Percentiles rank a stretch among this genome's conserved stretches.
phyloP scores from a whole-genome alignment of 169 alveolate genomes.

The Cytauxzoon felis region DNA sequence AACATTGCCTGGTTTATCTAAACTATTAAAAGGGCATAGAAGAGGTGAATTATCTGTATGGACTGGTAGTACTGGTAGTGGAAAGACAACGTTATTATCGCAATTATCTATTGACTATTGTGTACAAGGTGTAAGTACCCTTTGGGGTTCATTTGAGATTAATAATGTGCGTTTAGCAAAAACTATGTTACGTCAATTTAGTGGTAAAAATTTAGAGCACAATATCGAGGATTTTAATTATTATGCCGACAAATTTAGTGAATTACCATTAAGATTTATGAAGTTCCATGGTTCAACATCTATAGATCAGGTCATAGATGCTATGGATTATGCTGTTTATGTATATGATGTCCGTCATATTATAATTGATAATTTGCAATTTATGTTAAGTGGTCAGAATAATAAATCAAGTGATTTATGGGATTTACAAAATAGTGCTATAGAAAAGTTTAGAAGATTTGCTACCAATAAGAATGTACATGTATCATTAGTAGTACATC shows the following conservation, averaged over 20 bases:
- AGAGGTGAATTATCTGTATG: slow-evolving; percentile 90
- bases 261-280: slow-evolving; percentile 84
- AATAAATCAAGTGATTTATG: slow-evolving; percentile 74
- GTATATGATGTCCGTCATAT: slow-evolving; percentile 89
- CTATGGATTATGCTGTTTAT: slow-evolving; percentile 91
- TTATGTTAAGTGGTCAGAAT: slow-evolving; percentile 86
- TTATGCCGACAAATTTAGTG: slow-evolving; percentile 82
- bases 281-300: slow-evolving; percentile 90
- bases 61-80: slow-evolving; percentile 97
- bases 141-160: slow-evolving; percentile 96
- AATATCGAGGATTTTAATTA: slow-evolving; percentile 70
- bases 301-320: slow-evolving; percentile 84
- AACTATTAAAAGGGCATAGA: slow-evolving; percentile 84
- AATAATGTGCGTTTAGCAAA: slow-evolving; percentile 86
- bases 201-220: slow-evolving; percentile 77
- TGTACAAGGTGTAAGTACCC: slow-evolving; percentile 86
- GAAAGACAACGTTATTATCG: slow-evolving; percentile 92
- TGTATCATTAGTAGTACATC: slow-evolving; percentile 90
- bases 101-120: slow-evolving; percentile 90
- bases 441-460: slow-evolving; percentile 82
- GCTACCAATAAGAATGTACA: slow-evolving; percentile 88
- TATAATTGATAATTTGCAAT: slow-evolving; percentile 89
- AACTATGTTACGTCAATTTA: slow-evolving; percentile 85
- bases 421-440: slow-evolving; percentile 87
- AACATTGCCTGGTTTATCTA: slow-evolving; percentile 74